Evolutionary conservation across 768 basidiomycete species (phyloP), one percentile per base, ranked within the genome.

Genomic region (Amanita rimosa): DNA sequence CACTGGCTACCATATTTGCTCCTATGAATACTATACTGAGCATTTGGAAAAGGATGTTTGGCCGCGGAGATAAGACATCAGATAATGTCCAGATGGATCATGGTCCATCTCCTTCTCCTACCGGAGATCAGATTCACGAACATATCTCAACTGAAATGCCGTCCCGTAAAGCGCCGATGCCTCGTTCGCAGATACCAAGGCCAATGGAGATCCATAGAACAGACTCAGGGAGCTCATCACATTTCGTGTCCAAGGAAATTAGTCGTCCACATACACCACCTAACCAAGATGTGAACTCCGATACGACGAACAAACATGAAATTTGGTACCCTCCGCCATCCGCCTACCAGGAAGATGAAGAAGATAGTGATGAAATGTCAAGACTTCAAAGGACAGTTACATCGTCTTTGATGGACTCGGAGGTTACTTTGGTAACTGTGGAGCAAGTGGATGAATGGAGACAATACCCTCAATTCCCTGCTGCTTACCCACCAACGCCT

Each of bases 401-500:
- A 14, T 43, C 40, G n/a, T 40, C 26, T 22, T 41, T 9, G 1
- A 29, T 40, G 16, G 33, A 43, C n/a, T 42, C 48, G 10, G 47
- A 48, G 11, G 26, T 27, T 13, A 43, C 40, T 34, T 16, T 43
- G 46, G 50, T 44, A 14, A 38, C 24, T 42, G 52, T 29, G 3
- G 55, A 49, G 24, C 19, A 42, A 53, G 58, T 61, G n/a, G 76
- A 83, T 35, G 83, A 87, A 54, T 87, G 83, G 83, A 66, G 81
- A 49, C 67, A 75, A 58, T 88, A 86, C 55, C 84, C 84, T 10
- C 69, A 80, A 14, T 81, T 86, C 46, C 85, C 85, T 26, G 78
- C 85, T 4, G 85, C 85, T 29, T 88, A 88, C 57, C 85, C 84
- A 7, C 70, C 82, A 0, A 85, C 82, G 11, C 84, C 83, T 9